A percentile compares a stretch with the other conserved stretches of the same genome.
phyloP scores from a whole-genome alignment of 331 rosid genomes.

The Pyrus hybrid region DNA sequence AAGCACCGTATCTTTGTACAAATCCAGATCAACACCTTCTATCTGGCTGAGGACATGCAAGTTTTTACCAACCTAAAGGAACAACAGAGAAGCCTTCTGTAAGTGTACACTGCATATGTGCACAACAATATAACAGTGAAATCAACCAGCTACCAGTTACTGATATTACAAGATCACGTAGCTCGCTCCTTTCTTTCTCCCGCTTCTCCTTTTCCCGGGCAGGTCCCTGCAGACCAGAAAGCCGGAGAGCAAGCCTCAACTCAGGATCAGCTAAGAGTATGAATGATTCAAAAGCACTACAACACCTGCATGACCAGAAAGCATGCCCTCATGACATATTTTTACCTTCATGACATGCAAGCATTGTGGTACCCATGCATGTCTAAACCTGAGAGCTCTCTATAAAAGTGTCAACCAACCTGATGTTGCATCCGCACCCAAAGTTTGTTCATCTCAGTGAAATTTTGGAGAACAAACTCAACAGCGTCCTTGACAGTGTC shows the following conservation, averaged over 20 bases:
- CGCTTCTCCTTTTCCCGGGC: constrained; percentile 98
- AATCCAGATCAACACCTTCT: constrained; percentile 96
- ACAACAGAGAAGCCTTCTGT: constrained; percentile 52
- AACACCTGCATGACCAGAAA: constrained; percentile 99
- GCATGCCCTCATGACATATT: constrained; percentile 85
- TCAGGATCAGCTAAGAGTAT: constrained; percentile 99
- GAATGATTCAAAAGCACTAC: constrained; percentile 93
- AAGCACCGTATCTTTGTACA: constrained; percentile 93
- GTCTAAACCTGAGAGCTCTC: constrained; percentile 46
- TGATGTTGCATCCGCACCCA: constrained; percentile 99
- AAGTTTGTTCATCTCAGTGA: constrained; percentile 99
- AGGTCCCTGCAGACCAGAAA: constrained; percentile 99
- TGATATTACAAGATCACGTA: constrained; percentile 96
- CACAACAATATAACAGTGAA: constrained; percentile 54
- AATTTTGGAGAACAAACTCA: constrained; percentile 95
- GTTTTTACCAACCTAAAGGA: constrained; percentile 93
- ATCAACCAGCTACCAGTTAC: constrained; percentile 60
- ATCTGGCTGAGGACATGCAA: constrained; percentile 95
- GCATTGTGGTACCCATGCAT: constrained; percentile 62
- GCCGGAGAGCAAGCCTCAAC: constrained; percentile 99
- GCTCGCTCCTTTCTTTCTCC: constrained; percentile 99
- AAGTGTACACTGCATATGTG: constrained; percentile 42
- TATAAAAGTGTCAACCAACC: constrained; percentile 58
- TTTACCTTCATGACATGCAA: constrained; percentile 78
- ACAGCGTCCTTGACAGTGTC: constrained; percentile 93